phyloP scores from a whole-genome alignment of 306 rosid species.

The Canavalia ensiformis region DNA sequence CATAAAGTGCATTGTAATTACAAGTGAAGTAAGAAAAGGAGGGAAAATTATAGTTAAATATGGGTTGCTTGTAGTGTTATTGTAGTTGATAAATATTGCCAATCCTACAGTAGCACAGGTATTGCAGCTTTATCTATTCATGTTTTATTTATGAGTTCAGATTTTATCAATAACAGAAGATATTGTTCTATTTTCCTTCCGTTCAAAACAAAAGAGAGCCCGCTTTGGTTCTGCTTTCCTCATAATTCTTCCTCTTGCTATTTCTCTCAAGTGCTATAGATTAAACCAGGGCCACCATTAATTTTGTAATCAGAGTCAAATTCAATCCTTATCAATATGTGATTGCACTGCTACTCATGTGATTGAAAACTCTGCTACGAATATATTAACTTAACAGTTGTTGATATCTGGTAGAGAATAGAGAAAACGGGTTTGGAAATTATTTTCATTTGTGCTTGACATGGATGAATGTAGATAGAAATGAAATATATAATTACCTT shows the following conservation, averaged over 20 bases:
- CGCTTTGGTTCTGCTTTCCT: background rate
- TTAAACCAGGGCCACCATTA: background rate
- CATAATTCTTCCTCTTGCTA: background rate
- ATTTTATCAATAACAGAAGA: background rate
- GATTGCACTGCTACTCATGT: too few relatives aligned
- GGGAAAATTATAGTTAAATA: background rate
- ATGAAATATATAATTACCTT: too few relatives aligned
- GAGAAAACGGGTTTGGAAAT: too few relatives aligned
- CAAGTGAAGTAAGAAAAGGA: background rate
- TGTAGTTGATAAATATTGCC: conserved; percentile 2
- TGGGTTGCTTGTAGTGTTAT: background rate
- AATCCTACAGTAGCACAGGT: background rate
- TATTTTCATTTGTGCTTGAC: too few relatives aligned
- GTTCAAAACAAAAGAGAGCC: conserved; percentile 5
- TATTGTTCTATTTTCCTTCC: background rate
- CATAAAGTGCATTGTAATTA: background rate
- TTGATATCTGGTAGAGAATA: too few relatives aligned
- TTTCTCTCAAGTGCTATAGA: background rate
- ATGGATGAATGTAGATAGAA: too few relatives aligned
- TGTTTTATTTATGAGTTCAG: background rate
- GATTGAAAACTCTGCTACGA: too few relatives aligned
- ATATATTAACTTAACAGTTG: too few relatives aligned
- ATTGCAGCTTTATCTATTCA: background rate
- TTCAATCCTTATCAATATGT: too few relatives aligned
- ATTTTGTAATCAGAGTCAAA: background rate